These are phyloP conservation scores for Penicillium sclerotigenum DNA, from an alignment of 2,329 filamentous ascomycete species.

Conservation along the genomic window DNA sequence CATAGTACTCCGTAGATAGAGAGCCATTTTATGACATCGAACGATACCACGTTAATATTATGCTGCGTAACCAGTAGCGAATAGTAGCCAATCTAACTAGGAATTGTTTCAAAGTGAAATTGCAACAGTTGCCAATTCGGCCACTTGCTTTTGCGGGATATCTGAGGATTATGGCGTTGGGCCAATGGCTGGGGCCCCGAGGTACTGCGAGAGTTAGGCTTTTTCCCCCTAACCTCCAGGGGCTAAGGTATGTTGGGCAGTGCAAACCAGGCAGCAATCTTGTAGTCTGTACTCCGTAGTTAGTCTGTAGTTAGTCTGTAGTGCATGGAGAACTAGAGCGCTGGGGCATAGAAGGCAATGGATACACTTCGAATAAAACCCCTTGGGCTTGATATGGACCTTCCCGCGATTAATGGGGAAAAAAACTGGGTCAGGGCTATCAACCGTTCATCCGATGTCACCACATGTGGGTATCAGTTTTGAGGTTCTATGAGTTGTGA, in stretches of 20 bases:
- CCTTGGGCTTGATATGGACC: slow-evolving; percentile 10
- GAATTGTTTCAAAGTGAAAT: not conserved
- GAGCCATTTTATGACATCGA: not conserved
- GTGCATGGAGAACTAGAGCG: not conserved
- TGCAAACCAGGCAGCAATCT: not conserved
- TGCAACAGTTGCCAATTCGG: slow-evolving; percentile 1
- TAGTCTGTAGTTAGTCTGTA: too few relatives aligned
- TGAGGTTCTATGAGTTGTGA: slow-evolving; percentile 5
- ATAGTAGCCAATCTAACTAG: not conserved
- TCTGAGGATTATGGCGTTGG: not conserved
- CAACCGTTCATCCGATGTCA: slow-evolving; percentile 20
- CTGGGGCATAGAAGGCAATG: slow-evolving; percentile 4
- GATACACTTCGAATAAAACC: slow-evolving; percentile 10
- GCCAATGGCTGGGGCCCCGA: not conserved
- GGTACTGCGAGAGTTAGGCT: not conserved
- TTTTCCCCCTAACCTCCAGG: not conserved
- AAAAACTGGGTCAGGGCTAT: slow-evolving; percentile 24
- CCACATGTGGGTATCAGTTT: slow-evolving; percentile 15
- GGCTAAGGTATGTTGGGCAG: not conserved
- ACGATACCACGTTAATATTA: not conserved
- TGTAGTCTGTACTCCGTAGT: not conserved
- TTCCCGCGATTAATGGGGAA: slow-evolving; percentile 8
- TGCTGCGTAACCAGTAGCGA: not conserved
- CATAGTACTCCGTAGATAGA: not conserved
- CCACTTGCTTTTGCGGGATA: slow-evolving; percentile 5